Evolutionary conservation across 768 basidiomycete species (phyloP).

Genomic region (Hericium rajendrae): DNA sequence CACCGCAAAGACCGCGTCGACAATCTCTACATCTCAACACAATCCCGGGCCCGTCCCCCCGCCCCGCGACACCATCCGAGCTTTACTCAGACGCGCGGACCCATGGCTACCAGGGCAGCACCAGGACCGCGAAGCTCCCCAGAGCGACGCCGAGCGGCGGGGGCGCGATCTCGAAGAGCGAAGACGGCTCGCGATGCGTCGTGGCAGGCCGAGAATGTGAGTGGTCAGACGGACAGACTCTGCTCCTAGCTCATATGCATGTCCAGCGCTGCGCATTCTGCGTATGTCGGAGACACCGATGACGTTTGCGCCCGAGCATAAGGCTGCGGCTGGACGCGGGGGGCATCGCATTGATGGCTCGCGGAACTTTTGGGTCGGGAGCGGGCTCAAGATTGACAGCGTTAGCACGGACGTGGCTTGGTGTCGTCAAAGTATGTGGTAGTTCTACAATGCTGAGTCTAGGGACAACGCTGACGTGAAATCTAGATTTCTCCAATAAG

Average conservation of each 20-base stretch:
- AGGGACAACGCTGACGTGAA: not conserved
- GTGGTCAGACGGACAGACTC: constrained; percentile 11
- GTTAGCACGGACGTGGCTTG: constrained; percentile 76
- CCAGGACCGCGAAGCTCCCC: constrained; percentile 47
- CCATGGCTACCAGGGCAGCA: constrained; percentile 35
- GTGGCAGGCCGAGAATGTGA: constrained; percentile 75
- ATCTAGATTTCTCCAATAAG: constrained; percentile 59
- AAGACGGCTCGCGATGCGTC: constrained; percentile 57
- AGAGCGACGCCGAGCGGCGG: constrained; percentile 55
- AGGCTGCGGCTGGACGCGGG: constrained; percentile 54
- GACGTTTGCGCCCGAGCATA: constrained; percentile 16
- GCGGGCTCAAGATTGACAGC: constrained; percentile 70
- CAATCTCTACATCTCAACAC: constrained; percentile 4
- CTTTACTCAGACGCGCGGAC: constrained; percentile 33
- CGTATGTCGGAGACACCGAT: constrained; percentile 43
- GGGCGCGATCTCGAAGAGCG: constrained; percentile 56
- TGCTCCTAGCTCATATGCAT: not conserved
- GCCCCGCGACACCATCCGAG: not conserved
- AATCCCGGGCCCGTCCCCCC: not conserved
- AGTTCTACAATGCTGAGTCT: not conserved
- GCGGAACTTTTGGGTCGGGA: constrained; percentile 71
- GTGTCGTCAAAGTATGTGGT: constrained; percentile 54
- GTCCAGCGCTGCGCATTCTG: constrained; percentile 26
- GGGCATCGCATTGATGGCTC: constrained; percentile 64
- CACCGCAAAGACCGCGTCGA: constrained; percentile 6